Evolutionary conservation across 805 yeast species (phyloP).

Genomic region (Kazachstania africana): DNA sequence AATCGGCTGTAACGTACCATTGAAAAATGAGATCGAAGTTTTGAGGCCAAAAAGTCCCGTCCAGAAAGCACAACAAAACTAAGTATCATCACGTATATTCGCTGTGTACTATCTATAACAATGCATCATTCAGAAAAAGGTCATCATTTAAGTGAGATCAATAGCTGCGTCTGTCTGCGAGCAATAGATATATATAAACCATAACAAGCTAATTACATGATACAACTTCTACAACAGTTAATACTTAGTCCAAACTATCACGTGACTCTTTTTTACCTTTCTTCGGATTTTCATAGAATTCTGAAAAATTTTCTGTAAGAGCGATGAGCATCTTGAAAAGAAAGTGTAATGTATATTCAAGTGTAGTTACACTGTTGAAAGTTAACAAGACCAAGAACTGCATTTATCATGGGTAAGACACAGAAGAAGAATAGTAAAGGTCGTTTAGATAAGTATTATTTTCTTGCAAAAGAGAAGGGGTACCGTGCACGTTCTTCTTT

Average conservation of each 20-base stretch:
- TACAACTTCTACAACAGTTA: too few relatives aligned
- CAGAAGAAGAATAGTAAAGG: constrained; percentile 96
- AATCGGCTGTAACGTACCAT: constrained; percentile 50
- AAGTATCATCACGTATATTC: too few relatives aligned
- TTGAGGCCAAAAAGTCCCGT: constrained; percentile 77
- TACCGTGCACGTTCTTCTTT: constrained; percentile 98
- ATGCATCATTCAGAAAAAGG: neutral
- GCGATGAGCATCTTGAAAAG: too few relatives aligned
- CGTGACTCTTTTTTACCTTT: too few relatives aligned
- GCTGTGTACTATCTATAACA: too few relatives aligned
- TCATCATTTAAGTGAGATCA: neutral
- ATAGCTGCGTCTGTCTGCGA: neutral
- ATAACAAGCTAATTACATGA: too few relatives aligned
- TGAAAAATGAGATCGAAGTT: constrained; percentile 60
- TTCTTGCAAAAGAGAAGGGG: constrained; percentile 93
- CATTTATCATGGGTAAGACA: constrained; percentile 86
- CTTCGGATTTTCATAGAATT: too few relatives aligned
- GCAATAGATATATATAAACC: neutral
- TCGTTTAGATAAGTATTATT: constrained; percentile 96
- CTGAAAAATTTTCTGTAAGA: too few relatives aligned
- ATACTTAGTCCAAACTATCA: too few relatives aligned
- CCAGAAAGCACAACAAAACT: constrained; percentile 16
- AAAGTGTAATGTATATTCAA: too few relatives aligned
- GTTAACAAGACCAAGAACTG: too few relatives aligned
- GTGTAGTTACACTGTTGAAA: too few relatives aligned